These are phyloP conservation scores for Herpetomonas tarakana DNA, from an alignment of 208 protist species.

Conservation along the genomic window DNA sequence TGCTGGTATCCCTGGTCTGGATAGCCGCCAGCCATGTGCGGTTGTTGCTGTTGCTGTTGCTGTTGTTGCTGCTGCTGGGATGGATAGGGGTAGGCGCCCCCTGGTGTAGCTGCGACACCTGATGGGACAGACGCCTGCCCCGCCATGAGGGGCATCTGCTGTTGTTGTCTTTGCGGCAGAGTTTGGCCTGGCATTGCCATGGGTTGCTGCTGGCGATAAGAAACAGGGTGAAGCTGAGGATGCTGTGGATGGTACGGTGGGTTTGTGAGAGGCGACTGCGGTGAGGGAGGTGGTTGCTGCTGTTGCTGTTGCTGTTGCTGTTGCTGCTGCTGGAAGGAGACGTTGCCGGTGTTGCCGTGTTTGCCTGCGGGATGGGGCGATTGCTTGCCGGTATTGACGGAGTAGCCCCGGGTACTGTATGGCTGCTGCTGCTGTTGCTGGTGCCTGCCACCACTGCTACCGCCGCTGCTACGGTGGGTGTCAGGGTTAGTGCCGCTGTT, in stretches of 20 bases:
- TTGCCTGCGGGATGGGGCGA: too few species aligned
- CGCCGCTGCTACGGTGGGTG: neutral
- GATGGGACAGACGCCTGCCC: neutral
- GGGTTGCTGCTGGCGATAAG: neutral
- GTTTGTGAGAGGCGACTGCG: neutral
- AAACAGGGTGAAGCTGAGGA: neutral
- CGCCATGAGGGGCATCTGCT: neutral
- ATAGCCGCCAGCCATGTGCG: neutral
- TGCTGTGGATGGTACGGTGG: neutral
- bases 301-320: neutral
- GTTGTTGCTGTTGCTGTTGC: neutral
- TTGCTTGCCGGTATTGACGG: too few species aligned
- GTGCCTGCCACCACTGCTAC: neutral
- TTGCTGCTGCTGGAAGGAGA: too few species aligned
- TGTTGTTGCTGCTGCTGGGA: neutral
- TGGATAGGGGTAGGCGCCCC: too few species aligned
- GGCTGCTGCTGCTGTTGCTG: neutral
- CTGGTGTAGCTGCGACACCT: neutral
- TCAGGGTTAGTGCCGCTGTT: too few species aligned
- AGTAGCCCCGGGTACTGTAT: too few species aligned
- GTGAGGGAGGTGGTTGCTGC: neutral
- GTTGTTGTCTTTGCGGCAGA: too few species aligned
- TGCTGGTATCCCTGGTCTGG: too few species aligned
- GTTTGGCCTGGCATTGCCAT: too few species aligned
- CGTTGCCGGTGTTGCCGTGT: too few species aligned